phyloP scores from a whole-genome alignment of 1,284 basidiomycete genomes.

The Rhodotorula sp. region DNA sequence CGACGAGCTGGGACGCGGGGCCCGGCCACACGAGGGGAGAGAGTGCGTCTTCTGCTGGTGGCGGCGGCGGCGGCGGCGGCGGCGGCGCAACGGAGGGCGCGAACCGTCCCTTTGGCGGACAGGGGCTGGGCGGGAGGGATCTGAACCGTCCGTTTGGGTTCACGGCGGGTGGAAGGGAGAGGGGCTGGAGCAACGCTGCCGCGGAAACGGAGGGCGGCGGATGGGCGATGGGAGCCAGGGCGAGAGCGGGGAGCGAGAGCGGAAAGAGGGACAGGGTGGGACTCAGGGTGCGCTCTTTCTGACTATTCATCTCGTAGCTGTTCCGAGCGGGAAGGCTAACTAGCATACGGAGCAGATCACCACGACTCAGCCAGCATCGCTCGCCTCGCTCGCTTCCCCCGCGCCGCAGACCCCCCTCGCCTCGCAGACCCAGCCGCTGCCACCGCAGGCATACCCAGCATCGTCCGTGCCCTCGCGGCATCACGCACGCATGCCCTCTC shows the following conservation, averaged over 20 bases:
- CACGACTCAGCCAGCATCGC: neutral
- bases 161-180: constrained; percentile 2
- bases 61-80: neutral
- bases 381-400: neutral
- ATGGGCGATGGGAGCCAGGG: constrained; percentile 2
- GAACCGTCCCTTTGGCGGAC: neutral
- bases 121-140: neutral
- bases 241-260: constrained; percentile 4
- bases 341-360: constrained; percentile 27
- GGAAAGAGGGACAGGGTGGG: constrained; percentile 4
- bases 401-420: neutral
- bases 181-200: constrained; percentile 17
- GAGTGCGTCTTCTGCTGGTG: neutral
- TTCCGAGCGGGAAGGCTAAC: no score
- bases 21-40: neutral
- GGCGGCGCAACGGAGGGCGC: neutral
- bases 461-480: no score
- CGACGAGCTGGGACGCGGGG: constrained; percentile 2
- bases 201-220: neutral
- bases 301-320: no score
- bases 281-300: constrained; percentile 1
- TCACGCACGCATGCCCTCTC: neutral
- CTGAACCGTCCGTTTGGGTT: constrained; percentile 14
- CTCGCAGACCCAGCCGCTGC: neutral
- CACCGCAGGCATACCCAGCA: neutral